A percentile compares a stretch with the other conserved stretches of the same genome.
These are phyloP conservation scores for Candida lessepsii DNA, from an alignment of 805 yeast species.

Conservation along the genomic window DNA sequence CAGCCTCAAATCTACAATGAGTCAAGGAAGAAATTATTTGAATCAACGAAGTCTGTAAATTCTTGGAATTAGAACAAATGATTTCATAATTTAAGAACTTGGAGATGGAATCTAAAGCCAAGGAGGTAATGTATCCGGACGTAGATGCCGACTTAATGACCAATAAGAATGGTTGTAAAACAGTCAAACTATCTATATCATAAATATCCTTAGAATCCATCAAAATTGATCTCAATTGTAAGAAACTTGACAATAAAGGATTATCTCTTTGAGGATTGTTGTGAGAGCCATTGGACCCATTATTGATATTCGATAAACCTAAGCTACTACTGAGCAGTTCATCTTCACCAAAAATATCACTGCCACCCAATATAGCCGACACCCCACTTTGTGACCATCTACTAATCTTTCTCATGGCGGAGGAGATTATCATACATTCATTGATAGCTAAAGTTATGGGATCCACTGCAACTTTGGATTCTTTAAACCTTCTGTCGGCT, in stretches of 20 bases:
- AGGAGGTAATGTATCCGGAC: conserved; percentile 79
- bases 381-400: conserved; percentile 76
- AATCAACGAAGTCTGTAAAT: conserved; percentile 55
- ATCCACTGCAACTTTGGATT: conserved; percentile 48
- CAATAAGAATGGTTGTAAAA: conserved; percentile 82
- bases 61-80: conserved; percentile 53
- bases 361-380: conserved; percentile 78
- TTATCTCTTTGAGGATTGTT: conserved; percentile 24
- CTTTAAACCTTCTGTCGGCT: background rate
- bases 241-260: conserved; percentile 75
- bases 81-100: conserved; percentile 72
- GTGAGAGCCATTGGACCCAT: background rate
- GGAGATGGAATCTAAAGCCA: conserved; percentile 73
- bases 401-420: conserved; percentile 77
- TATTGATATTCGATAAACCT: conserved; percentile 17
- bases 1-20: conserved; percentile 93
- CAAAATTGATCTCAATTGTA: conserved; percentile 73
- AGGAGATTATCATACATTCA: conserved; percentile 82
- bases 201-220: conserved; percentile 51
- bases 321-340: conserved; percentile 19
- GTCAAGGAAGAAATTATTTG: conserved; percentile 76
- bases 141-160: conserved; percentile 82
- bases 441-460: conserved; percentile 80
- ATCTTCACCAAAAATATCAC: conserved; percentile 49
- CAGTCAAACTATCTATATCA: conserved; percentile 65